Percentiles rank a stretch among this genome's conserved stretches.
Conservation (phyloP, 73 alveolate genomes). For the Tetrahymena thermophila region DNA sequence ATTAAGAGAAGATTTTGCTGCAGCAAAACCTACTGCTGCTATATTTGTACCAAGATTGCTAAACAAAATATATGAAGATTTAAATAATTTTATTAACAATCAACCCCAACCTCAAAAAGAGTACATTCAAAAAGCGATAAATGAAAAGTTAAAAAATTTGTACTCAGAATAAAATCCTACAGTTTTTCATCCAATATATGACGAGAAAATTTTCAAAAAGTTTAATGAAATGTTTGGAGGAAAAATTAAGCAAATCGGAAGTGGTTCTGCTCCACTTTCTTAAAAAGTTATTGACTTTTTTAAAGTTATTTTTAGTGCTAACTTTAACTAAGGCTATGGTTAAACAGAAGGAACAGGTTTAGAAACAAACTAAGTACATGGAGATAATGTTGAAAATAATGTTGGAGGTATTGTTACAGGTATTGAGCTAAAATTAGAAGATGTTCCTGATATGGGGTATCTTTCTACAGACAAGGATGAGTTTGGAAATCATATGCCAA, state of each 20-base stretch:
- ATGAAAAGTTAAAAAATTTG: background rate
- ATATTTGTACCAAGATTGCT: constrained; percentile 22
- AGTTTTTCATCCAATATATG: background rate
- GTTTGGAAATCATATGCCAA: constrained; percentile 59
- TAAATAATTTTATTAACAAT: constrained; percentile 58
- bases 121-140: background rate
- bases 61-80: constrained; percentile 65
- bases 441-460: constrained; percentile 88
- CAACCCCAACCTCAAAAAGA: background rate
- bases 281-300: constrained; percentile 71
- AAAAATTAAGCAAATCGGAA: constrained; percentile 63
- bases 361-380: constrained; percentile 37
- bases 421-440: constrained; percentile 79
- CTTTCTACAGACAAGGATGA: constrained; percentile 53
- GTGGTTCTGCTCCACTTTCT: constrained; percentile 94
- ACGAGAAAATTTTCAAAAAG: constrained; percentile 8
- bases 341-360: constrained; percentile 87
- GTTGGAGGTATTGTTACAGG: constrained; percentile 83
- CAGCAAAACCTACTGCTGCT: constrained; percentile 48
- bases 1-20: constrained; percentile 73
- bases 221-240: constrained; percentile 80
- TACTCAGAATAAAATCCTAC: background rate
- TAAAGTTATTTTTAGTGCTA: constrained; percentile 58
- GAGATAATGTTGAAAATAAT: constrained; percentile 70
- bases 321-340: constrained; percentile 84